A percentile compares a stretch with the other conserved stretches of the same genome.
These are phyloP conservation scores for Trichoderma erinaceum DNA, from an alignment of 495 filamentous ascomycete genomes.

Conservation along the genomic window DNA sequence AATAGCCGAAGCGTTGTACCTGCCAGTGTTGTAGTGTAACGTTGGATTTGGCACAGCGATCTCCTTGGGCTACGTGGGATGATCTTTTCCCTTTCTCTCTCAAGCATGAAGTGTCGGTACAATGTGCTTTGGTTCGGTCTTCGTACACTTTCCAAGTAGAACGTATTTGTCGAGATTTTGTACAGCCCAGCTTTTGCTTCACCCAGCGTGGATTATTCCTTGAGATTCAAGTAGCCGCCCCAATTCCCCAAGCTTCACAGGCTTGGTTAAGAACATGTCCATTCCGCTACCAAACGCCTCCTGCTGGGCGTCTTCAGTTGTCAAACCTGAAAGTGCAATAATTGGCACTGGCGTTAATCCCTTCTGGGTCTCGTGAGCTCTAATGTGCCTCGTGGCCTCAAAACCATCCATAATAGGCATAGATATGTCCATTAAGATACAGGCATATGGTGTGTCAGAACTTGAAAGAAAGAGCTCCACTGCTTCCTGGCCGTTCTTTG, in stretches of 20 bases:
- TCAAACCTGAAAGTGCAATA: conserved; percentile 64
- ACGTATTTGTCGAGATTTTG: neutral
- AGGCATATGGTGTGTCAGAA: conserved; percentile 32
- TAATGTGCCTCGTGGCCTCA: conserved; percentile 50
- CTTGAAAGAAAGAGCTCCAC: conserved; percentile 24
- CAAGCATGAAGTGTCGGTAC: neutral
- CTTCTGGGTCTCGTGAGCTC: conserved; percentile 40
- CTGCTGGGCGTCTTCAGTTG: conserved; percentile 53
- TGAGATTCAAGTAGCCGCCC: conserved; percentile 20
- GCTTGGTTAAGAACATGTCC: conserved; percentile 67
- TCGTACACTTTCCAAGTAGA: neutral
- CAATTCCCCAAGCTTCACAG: conserved; percentile 40
- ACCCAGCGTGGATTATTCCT: neutral
- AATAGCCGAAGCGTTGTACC: too few relatives aligned
- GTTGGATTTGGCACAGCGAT: too few relatives aligned
- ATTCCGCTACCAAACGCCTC: conserved; percentile 61
- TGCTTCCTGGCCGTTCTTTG: conserved; percentile 40
- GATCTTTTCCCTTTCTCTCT: neutral
- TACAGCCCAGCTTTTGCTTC: neutral
- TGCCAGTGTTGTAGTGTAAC: too few relatives aligned
- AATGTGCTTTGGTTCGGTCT: neutral
- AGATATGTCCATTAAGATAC: conserved; percentile 60
- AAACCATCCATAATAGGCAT: conserved; percentile 65
- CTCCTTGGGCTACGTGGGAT: too few relatives aligned
- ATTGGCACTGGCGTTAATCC: conserved; percentile 44